phyloP scores from a whole-genome alignment of 2,329 filamentous ascomycete genomes.

The Ophiostoma sp. region DNA sequence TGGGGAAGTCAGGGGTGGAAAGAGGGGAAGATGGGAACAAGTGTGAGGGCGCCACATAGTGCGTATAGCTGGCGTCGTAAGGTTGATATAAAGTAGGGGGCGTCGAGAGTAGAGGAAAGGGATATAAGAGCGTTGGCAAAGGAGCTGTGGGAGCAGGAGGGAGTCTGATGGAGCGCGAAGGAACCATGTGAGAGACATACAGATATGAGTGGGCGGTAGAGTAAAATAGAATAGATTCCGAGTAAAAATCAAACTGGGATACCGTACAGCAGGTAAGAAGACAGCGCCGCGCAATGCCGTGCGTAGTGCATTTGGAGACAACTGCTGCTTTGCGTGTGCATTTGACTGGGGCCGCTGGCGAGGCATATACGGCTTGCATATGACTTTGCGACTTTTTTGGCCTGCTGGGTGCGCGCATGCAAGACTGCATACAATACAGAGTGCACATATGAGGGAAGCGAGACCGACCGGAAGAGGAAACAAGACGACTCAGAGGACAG shows the following conservation, averaged over 20 bases:
- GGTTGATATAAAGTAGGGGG: constrained; percentile 7
- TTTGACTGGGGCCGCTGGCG: not conserved
- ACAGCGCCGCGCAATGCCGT: constrained; percentile 16
- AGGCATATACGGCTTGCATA: constrained; percentile 6
- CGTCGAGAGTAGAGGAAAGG: not conserved
- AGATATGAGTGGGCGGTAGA: not conserved
- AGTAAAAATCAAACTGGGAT: not conserved
- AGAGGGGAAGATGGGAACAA: not conserved
- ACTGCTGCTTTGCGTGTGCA: not conserved
- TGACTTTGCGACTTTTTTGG: not conserved
- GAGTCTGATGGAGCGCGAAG: constrained; percentile 1
- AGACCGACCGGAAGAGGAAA: not conserved
- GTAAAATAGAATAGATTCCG: not conserved
- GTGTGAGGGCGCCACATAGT: not conserved
- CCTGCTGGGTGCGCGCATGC: not conserved
- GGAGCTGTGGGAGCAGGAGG: not conserved
- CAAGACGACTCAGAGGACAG: not conserved
- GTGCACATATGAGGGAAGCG: not conserved
- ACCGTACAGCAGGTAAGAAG: not conserved
- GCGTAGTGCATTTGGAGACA: not conserved
- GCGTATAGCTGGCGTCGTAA: not conserved
- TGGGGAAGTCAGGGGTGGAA: constrained; percentile 6
- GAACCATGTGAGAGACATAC: not conserved
- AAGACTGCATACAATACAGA: not conserved
- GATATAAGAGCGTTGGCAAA: not conserved